phyloP scores from a whole-genome alignment of 148 eudicot species.

The Amaranthus cruentus region DNA sequence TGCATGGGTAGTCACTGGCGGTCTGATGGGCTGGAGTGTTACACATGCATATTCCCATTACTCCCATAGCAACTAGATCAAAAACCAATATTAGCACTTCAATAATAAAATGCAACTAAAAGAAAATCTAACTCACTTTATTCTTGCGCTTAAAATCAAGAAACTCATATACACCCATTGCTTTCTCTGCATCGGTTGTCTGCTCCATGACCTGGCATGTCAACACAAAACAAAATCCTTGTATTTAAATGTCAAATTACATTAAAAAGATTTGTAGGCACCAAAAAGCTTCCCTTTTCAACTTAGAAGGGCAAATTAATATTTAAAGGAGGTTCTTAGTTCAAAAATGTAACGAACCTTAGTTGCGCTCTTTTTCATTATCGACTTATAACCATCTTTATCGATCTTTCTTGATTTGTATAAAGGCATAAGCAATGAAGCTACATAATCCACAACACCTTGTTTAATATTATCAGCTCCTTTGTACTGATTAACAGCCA shows the following conservation, averaged over 20 bases:
- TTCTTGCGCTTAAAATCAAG: slow-evolving; percentile 95
- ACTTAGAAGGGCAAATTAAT: neutral
- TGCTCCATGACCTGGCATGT: slow-evolving; percentile 89
- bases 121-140: slow-evolving; percentile 46
- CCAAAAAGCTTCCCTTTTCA: neutral
- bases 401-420: slow-evolving; percentile 90
- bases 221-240: slow-evolving; percentile 8
- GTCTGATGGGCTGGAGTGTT: too few species aligned
- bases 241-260: neutral
- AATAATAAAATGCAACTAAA: slow-evolving; percentile 2
- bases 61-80: too few species aligned
- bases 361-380: slow-evolving; percentile 96
- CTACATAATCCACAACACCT: slow-evolving; percentile 89
- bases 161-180: slow-evolving; percentile 78
- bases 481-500: slow-evolving; percentile 50
- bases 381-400: slow-evolving; percentile 85
- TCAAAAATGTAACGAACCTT: slow-evolving; percentile 50
- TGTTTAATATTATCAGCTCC: slow-evolving; percentile 74
- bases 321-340: neutral
- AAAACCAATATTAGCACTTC: too few species aligned
- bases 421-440: slow-evolving; percentile 92
- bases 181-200: slow-evolving; percentile 88
- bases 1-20: too few species aligned
- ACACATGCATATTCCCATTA: too few species aligned
- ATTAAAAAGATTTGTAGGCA: neutral